These are phyloP conservation scores for Calonectria multiphialidica DNA, from an alignment of 2,329 filamentous ascomycete genomes.

Conservation along the genomic window DNA sequence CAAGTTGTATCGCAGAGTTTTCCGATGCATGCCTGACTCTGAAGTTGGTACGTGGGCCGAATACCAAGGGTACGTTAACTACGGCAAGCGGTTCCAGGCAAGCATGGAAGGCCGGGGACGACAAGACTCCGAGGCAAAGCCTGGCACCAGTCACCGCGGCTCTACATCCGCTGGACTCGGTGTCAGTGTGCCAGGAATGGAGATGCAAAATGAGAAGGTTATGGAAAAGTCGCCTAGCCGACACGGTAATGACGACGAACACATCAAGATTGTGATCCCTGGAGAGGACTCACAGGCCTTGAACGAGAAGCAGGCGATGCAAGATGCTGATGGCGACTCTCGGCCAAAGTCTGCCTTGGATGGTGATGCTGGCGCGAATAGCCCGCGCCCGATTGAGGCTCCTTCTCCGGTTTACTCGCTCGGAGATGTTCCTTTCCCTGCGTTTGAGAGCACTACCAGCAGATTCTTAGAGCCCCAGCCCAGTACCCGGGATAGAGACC, in stretches of 20 bases:
- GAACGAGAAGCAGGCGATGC: constrained; percentile 57
- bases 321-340: constrained; percentile 34
- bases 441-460: constrained; percentile 55
- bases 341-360: constrained; percentile 35
- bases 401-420: constrained; percentile 57
- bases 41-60: constrained; percentile 94
- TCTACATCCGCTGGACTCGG: constrained; percentile 54
- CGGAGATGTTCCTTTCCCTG: constrained; percentile 61
- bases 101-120: constrained; percentile 67
- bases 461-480: constrained; percentile 49
- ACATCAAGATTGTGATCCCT: constrained; percentile 48
- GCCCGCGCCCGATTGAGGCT: constrained; percentile 48
- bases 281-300: constrained; percentile 44
- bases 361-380: constrained; percentile 40
- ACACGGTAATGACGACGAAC: constrained; percentile 43
- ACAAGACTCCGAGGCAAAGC: constrained; percentile 64
- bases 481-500: constrained; percentile 57
- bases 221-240: constrained; percentile 40
- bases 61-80: constrained; percentile 86
- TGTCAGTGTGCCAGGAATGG: constrained; percentile 57
- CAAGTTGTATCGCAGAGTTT: constrained; percentile 91
- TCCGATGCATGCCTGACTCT: constrained; percentile 96
- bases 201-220: constrained; percentile 51
- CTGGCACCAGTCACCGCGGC: constrained; percentile 46
- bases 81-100: constrained; percentile 82